phyloP scores from a whole-genome alignment of 345 rosid genomes.

The Nephelium lappaceum region DNA sequence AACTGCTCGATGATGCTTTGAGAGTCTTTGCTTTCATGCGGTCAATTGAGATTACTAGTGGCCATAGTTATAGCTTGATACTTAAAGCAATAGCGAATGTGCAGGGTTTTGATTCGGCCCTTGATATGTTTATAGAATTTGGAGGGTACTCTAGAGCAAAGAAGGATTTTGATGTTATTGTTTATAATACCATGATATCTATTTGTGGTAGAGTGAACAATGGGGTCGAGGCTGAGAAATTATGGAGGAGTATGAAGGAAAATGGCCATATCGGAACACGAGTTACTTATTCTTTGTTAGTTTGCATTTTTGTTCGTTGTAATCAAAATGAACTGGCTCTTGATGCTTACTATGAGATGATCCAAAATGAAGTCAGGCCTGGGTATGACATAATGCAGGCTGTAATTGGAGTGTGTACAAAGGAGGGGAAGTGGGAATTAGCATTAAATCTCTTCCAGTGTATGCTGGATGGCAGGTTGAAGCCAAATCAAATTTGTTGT shows the following conservation, averaged over 20 bases:
- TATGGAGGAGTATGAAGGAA: slow-evolving; percentile 65
- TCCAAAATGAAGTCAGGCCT: slow-evolving; percentile 45
- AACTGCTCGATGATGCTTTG: slow-evolving; percentile 45
- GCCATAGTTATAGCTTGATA: slow-evolving; percentile 67
- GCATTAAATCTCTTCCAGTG: slow-evolving; percentile 54
- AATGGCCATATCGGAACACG: slow-evolving; percentile 60
- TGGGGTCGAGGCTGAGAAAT: slow-evolving; percentile 55
- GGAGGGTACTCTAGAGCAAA: slow-evolving; percentile 40
- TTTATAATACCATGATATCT: slow-evolving; percentile 76
- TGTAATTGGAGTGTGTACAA: slow-evolving; percentile 55
- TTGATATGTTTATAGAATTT: slow-evolving; percentile 52
- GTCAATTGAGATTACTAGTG: slow-evolving; percentile 46
- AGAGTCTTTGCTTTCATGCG: slow-evolving; percentile 59
- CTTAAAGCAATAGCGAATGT: slow-evolving; percentile 63
- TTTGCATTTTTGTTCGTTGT: slow-evolving; percentile 75
- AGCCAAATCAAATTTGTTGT: slow-evolving; percentile 69
- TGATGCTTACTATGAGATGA: slow-evolving; percentile 75
- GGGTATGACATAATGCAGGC: slow-evolving; percentile 61
- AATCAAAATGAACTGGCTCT: slow-evolving; percentile 63
- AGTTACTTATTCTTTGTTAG: slow-evolving; percentile 61
- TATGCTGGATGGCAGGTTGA: slow-evolving; percentile 50
- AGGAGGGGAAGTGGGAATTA: slow-evolving; percentile 66
- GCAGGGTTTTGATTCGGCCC: slow-evolving; percentile 57
- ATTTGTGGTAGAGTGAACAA: slow-evolving; percentile 59
- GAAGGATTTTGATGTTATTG: slow-evolving; percentile 55